Evolutionary conservation across 2,329 filamentous ascomycete genomes (phyloP), one percentile per base, ranked within the genome.

Genomic region (Nemania bipapillata): DNA sequence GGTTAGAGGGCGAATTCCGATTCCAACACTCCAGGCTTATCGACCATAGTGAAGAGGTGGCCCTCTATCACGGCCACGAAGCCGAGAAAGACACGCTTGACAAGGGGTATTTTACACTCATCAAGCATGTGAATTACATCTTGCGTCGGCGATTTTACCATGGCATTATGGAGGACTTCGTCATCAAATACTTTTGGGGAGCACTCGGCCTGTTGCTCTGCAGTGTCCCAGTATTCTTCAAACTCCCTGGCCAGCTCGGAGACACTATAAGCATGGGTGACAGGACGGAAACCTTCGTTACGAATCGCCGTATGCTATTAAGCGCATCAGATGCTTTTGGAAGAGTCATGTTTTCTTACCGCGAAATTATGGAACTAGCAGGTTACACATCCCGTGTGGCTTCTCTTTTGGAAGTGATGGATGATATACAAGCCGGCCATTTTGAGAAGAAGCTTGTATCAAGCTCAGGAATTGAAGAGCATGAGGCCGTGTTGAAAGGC

Each of bases 181-280:
- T 98, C 66, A 97, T 99, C 81, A 99, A 99, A 81, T 99, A 99
- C 79, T 96, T 98, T 81, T 99, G 96, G 96, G 96, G 96, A 47
- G 95, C 96, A 1, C 81, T 99, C 50, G 96, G 96, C 1, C 86
- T 99, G 72, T 81, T 97, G 71, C 89, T 99, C 9, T 99, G 96
- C 84, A 96, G 93, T 80, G 90, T 97, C 0, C 96, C 96, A 0
- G 95, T 98, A 1, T 99, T 99, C 80, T 92, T 99, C 85, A 95
- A 95, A 80, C 87, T 97, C 20, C 94, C 94, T 0, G 92, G 92
- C 1, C 86, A 90, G 71, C 78, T 86, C 50, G 83, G 84, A 12
- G 82, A 80, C 37, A 80, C 83, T 7, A 72, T 79, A 74, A 90
- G 83, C 77, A 92, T 92, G 89, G 91, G 91, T 52, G 90, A 93